These are phyloP conservation scores for sunflower (Helianthus annuus) DNA, from an alignment of 129 eudicot species.

Conservation along the genomic window DNA sequence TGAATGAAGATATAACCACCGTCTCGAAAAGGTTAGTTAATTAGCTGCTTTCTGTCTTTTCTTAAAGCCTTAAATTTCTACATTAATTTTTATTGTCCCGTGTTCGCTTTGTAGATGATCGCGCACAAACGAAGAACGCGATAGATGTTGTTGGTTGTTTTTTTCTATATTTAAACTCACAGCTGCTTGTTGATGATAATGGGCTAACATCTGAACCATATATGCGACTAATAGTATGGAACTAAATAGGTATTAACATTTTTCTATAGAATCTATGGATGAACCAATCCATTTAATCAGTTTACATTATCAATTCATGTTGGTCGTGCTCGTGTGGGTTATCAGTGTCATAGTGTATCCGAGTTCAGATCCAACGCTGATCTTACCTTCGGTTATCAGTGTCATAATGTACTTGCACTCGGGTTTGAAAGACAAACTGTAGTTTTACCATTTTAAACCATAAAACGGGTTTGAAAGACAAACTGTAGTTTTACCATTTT, in stretches of 20 bases:
- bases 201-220: conserved; percentile 1
- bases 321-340: not conserved
- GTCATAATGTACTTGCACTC: no score
- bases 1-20: conserved; percentile 59
- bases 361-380: not conserved
- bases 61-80: not conserved
- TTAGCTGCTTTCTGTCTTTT: not conserved
- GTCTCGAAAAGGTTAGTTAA: conserved; percentile 58
- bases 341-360: not conserved
- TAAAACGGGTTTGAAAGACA: no score
- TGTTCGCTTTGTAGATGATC: conserved; percentile 29
- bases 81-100: not conserved
- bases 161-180: not conserved
- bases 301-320: not conserved
- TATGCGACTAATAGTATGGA: conserved; percentile 1
- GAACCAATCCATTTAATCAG: not conserved
- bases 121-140: not conserved
- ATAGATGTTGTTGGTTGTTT: not conserved
- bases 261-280: not conserved
- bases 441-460: no score
- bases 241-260: not conserved
- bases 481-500: no score
- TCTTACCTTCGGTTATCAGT: not conserved
- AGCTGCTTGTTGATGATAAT: conserved; percentile 13
- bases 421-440: no score